Evolutionary conservation across 495 filamentous ascomycete species (phyloP), one percentile per base, ranked within the genome.

Genomic region (Corynascus novoguineensis): DNA sequence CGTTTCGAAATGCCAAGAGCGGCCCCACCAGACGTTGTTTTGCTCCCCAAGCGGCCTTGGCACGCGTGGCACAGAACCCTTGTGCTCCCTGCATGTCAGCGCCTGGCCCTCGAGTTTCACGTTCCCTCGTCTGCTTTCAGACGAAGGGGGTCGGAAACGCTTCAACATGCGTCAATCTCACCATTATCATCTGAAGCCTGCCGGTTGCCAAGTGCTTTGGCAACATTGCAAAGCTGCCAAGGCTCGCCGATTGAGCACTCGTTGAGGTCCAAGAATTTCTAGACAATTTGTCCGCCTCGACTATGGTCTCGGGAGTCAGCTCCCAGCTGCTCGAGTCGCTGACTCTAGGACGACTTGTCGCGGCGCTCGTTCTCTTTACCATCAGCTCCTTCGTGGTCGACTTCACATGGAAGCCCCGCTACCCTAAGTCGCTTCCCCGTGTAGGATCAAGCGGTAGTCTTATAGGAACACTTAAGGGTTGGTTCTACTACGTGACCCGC

Each of bases 311-410:
- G 6, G 59, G 58, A 14, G 5, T 70, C 34, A 69, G 57, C 59
- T 57, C 45, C 32, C 59, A 58, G 52, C 48, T 69, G 2, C 10
- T 67, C 29, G 69, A 71, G 57, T 64, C 63, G 46, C 52, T 72
- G 57, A 69, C 68, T 22, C 56, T 50, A 1, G 64, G 62, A 32
- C 62, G 63, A 19, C 32, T 68, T 25, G 48, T 32, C 14, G 49
- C 34, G 3, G 50, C 49, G 15, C 10, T 63, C 22, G 5, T 65
- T 40, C 21, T 69, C 44, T 63, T 73, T 44, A 62, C 61, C 19
- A n/a, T 70, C 52, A 40, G 42, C 40, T 67, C 65, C 14, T 70
- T 71, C 31, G 42, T 69, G 40, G 51, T 70, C 62, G 71, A 73
- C 47, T 64, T 70, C 41, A 59, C 60, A 15, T 60, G 57, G 52